Percentiles rank a stretch among this genome's conserved stretches.
Conservation (phyloP, 2,329 filamentous ascomycete genomes). For the Alternaria consortialis region DNA sequence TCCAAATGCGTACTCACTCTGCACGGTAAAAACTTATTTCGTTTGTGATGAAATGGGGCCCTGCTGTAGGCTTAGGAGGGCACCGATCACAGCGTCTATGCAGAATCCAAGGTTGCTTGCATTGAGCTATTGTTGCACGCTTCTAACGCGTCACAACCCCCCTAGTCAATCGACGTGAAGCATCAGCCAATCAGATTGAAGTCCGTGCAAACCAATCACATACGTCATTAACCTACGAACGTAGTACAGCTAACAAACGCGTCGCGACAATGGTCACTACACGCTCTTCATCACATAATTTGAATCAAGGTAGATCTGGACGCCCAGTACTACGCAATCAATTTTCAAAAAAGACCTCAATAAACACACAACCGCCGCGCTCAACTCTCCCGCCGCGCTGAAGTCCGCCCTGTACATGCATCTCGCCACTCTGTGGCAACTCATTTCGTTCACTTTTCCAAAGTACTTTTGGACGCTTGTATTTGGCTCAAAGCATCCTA, state of each 20-base stretch:
- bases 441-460: neutral
- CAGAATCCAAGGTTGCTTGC: no score
- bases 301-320: neutral
- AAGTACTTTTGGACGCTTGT: neutral
- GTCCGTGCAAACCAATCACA: conserved; percentile 6
- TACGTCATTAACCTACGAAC: conserved; percentile 13
- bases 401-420: neutral
- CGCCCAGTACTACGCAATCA: neutral
- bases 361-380: neutral
- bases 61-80: no score
- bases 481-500: neutral
- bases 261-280: neutral
- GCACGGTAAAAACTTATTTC: no score
- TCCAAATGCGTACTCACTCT: no score
- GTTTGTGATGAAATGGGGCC: no score
- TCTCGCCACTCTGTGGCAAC: neutral
- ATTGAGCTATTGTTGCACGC: no score
- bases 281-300: neutral
- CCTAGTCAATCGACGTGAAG: neutral
- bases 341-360: neutral
- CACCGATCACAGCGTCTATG: no score
- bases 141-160: no score
- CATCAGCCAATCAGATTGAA: neutral
- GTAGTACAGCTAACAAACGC: neutral
- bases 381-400: neutral